Evolutionary conservation across 768 basidiomycete species (phyloP), one percentile per base, ranked within the genome.

Genomic region (Leccinum uliginosum): DNA sequence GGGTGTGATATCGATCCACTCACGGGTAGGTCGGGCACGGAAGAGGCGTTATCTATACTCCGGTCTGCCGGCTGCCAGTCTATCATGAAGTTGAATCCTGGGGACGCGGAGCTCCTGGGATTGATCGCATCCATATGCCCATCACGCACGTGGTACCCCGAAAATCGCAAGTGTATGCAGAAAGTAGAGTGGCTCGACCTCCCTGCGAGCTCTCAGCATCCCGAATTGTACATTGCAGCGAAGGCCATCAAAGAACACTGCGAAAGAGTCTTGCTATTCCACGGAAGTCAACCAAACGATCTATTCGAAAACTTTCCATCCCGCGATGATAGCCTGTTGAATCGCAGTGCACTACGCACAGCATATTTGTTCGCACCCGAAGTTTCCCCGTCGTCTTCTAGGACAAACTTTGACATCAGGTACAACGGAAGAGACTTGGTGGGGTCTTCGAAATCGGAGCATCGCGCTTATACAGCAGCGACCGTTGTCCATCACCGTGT

Each of bases 1-100:
- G 71, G 75, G 45, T 72, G 72, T 47, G 63, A 76, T 15, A 67
- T 71, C 11, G 80, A 82, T 63, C 76, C 78, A 3, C 66, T 82
- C 19, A 78, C 75, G 1, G 60, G 62, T 17, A 73, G 74, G 8
- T 76, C 75, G 0, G 81, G 81, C 4, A 74, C 74, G 1, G 74
- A 78, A 40, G 73, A 80, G 47, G 79, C 80, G 1, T 60, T 81
- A 19, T 60, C 67, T 49, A 62, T 74, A 45, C 64, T 82, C 24
- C 57, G 57, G 11, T 77, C 76, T 0, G 73, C 76, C 6, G 57
- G 67, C 9, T 74, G 66, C 35, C 65, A 58, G 30, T 79, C 81
- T 0, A 79, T 82, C 54, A 72, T 75, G 65, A 63, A 54, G 45
- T 65, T 80, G 14, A 56, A 57, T 21, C 1, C 34, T 10, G 59